phyloP scores from a whole-genome alignment of 2,329 filamentous ascomycete genomes.

The Fusarium paranaense region DNA sequence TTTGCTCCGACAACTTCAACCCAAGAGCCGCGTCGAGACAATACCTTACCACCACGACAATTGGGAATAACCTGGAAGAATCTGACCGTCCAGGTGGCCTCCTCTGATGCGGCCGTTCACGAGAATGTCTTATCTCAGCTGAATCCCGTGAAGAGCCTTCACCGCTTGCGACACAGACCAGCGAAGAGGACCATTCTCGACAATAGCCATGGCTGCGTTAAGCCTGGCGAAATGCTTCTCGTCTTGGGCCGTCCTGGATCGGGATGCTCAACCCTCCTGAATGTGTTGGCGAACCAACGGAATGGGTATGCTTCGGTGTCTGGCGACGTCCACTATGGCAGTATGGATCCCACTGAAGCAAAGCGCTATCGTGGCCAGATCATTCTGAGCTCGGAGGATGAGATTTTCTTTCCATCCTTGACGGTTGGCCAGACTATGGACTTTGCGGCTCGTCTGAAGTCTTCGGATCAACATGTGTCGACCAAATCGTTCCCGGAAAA shows the following conservation, averaged over 20 bases:
- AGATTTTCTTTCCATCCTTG: neutral
- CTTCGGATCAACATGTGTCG: neutral
- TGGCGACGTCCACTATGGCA: neutral
- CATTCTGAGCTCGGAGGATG: neutral
- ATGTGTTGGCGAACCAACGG: neutral
- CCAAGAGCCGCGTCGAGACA: neutral
- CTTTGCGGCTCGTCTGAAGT: neutral
- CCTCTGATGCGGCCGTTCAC: neutral
- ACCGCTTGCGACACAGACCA: neutral
- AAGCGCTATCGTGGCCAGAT: neutral
- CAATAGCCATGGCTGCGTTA: neutral
- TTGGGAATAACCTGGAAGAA: neutral
- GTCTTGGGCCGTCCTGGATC: neutral
- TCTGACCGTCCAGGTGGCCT: neutral
- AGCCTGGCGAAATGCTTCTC: neutral
- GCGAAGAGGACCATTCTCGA: neutral
- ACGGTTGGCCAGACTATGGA: neutral
- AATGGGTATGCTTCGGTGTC: neutral
- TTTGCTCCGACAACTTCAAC: neutral
- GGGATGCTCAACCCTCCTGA: neutral
- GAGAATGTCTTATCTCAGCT: neutral
- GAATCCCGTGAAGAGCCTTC: neutral
- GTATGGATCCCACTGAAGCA: neutral
- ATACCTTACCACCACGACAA: neutral
- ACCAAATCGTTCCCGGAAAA: neutral